These are phyloP conservation scores for Gentiana straminea DNA, from an alignment of 257 asterid genomes.

Conservation along the genomic window DNA sequence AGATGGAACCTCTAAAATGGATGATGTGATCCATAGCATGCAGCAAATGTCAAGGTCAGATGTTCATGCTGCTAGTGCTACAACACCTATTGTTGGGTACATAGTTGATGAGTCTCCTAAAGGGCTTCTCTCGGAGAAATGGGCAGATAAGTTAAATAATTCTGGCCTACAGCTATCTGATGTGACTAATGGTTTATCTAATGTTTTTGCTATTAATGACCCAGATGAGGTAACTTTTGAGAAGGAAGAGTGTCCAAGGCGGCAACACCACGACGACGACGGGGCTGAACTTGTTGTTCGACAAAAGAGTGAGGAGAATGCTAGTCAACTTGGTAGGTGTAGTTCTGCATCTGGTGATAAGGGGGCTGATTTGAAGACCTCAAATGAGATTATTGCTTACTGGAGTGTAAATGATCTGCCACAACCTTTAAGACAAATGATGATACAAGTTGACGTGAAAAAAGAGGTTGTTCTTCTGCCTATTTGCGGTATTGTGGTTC, in stretches of 20 bases:
- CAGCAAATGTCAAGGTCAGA: constrained; percentile 22
- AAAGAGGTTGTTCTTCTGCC: constrained; percentile 59
- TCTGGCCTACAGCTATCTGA: constrained; percentile 40
- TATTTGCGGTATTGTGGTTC: constrained; percentile 52
- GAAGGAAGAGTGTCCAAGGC: constrained; percentile 57
- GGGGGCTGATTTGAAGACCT: constrained; percentile 22
- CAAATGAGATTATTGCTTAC: constrained; percentile 48
- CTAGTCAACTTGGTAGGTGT: constrained; percentile 53
- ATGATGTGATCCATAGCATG: constrained; percentile 26
- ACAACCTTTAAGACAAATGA: constrained; percentile 42
- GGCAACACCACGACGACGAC: constrained; percentile 54
- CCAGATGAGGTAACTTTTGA: constrained; percentile 36
- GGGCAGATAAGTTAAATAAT: constrained; percentile 45
- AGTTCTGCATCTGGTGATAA: constrained; percentile 32
- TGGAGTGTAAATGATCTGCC: constrained; percentile 55
- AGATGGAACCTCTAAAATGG: constrained; percentile 41
- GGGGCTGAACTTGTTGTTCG: constrained; percentile 73
- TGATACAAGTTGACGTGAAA: constrained; percentile 67
- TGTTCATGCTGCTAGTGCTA: constrained; percentile 14
- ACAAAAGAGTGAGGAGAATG: constrained; percentile 64
- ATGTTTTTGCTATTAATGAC: constrained; percentile 52
- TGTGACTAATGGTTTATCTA: constrained; percentile 44
- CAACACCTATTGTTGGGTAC: constrained; percentile 35
- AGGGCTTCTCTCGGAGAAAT: constrained; percentile 45
- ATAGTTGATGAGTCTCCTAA: constrained; percentile 52